Percentiles rank a stretch among this genome's conserved stretches.
Evolutionary conservation across 2,329 filamentous ascomycete species (phyloP).

Genomic region (Cladorrhinum sp.): DNA sequence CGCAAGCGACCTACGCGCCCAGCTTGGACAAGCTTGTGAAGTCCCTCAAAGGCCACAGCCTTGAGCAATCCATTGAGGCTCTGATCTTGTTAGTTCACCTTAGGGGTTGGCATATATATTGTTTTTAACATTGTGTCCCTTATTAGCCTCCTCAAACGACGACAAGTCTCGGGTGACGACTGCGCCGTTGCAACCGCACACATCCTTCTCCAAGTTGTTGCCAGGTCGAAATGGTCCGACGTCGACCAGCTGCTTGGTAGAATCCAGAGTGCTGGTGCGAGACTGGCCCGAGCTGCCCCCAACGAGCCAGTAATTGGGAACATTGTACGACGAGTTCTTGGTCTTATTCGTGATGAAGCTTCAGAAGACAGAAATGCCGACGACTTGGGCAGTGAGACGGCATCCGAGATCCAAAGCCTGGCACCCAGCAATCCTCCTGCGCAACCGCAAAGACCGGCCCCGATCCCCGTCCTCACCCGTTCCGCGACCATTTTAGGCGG

Average conservation of each 20-base stretch:
- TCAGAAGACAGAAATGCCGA: slow-evolving; percentile 72
- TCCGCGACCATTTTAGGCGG: slow-evolving; percentile 62
- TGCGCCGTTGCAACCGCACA: slow-evolving; percentile 91
- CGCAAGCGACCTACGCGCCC: slow-evolving; percentile 60
- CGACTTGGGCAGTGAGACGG: slow-evolving; percentile 54
- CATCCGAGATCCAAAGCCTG: slow-evolving; percentile 42
- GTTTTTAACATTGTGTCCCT: slow-evolving; percentile 5
- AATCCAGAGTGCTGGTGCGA: slow-evolving; percentile 73
- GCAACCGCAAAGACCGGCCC: slow-evolving; percentile 16
- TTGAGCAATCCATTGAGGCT: slow-evolving; percentile 80
- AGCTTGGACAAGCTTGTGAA: slow-evolving; percentile 76
- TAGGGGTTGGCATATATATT: slow-evolving; percentile 8
- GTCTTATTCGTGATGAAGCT: slow-evolving; percentile 87
- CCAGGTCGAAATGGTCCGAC: slow-evolving; percentile 73
- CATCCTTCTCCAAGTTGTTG: slow-evolving; percentile 82
- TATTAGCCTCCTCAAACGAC: slow-evolving; percentile 75
- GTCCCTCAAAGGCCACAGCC: slow-evolving; percentile 68
- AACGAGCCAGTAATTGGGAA: slow-evolving; percentile 92
- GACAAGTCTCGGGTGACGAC: slow-evolving; percentile 82
- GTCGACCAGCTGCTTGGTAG: slow-evolving; percentile 75
- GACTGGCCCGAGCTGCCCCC: slow-evolving; percentile 78
- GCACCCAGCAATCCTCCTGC: slow-evolving; percentile 17
- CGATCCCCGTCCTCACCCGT: slow-evolving; percentile 41
- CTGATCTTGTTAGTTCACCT: slow-evolving; percentile 64
- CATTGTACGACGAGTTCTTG: slow-evolving; percentile 84